Conservation (phyloP, 2,329 filamentous ascomycete species). For the Fusarium veterinarium region DNA sequence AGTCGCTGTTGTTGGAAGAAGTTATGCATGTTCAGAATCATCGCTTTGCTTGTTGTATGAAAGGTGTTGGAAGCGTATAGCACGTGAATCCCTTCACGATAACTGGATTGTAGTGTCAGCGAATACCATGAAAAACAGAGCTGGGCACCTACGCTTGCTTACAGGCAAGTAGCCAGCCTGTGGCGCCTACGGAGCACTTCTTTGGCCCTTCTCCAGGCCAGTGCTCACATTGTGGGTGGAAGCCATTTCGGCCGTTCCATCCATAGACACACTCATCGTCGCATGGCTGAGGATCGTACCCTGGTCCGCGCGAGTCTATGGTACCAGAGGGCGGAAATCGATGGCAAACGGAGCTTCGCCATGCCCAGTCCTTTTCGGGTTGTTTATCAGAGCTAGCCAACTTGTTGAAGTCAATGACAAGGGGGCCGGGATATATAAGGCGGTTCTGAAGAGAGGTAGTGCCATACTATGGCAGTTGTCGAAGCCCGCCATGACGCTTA, state of each 20-base stretch:
- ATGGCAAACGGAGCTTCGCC: conserved; percentile 45
- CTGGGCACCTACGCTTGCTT: conserved; percentile 41
- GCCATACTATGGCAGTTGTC: background rate
- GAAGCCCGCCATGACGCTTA: background rate
- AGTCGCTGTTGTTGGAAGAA: conserved; percentile 41
- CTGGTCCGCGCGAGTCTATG: background rate
- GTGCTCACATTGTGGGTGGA: conserved; percentile 21
- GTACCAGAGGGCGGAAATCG: conserved; percentile 15
- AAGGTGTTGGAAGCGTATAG: conserved; percentile 48
- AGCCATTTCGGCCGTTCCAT: background rate
- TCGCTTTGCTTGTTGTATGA: conserved; percentile 30
- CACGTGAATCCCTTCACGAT: conserved; percentile 46
- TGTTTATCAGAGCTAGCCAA: too few species aligned
- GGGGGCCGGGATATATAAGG: background rate
- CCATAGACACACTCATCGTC: conserved; percentile 23
- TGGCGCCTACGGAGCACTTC: conserved; percentile 41
- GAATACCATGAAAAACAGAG: too few species aligned
- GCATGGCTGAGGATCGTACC: conserved; percentile 7
- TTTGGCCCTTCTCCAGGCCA: conserved; percentile 36
- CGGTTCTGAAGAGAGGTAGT: background rate
- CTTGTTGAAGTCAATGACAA: background rate
- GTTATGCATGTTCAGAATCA: conserved; percentile 28
- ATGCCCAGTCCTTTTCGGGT: background rate
- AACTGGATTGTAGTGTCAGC: conserved; percentile 27
- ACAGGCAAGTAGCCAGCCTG: conserved; percentile 49